phyloP scores from a whole-genome alignment of 129 eudicot species.

The Artemisia argyi region DNA sequence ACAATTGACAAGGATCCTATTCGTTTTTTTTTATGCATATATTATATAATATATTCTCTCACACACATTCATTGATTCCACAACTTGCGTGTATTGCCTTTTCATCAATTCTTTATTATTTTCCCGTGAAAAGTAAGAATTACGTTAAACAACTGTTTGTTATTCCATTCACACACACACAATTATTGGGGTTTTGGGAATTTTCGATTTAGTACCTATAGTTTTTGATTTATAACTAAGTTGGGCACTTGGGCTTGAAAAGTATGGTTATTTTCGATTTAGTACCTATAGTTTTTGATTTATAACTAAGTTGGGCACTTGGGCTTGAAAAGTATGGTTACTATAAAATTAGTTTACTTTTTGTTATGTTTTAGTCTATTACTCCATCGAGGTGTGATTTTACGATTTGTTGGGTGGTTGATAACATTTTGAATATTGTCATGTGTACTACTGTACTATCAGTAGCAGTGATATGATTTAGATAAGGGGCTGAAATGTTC shows the following conservation, averaged over 20 bases:
- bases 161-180: conserved; percentile 19
- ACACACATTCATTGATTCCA: neutral
- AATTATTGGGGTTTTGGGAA: neutral
- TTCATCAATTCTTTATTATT: neutral
- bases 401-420: neutral
- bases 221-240: neutral
- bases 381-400: neutral
- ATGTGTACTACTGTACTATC: neutral
- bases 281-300: too few species aligned
- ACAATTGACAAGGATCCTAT: too few species aligned
- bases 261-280: too few species aligned
- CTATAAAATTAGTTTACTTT: neutral
- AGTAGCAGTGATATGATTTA: neutral
- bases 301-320: too few species aligned
- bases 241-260: neutral
- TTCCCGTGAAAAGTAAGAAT: neutral
- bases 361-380: neutral
- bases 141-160: neutral
- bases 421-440: neutral
- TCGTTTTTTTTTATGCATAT: too few species aligned
- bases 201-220: neutral
- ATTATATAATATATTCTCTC: neutral
- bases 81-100: conserved; percentile 1
- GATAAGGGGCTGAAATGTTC: neutral
- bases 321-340: too few species aligned